Evolutionary conservation across 2,329 filamentous ascomycete genomes (phyloP).

Genomic region (Leptodontidium sp.): DNA sequence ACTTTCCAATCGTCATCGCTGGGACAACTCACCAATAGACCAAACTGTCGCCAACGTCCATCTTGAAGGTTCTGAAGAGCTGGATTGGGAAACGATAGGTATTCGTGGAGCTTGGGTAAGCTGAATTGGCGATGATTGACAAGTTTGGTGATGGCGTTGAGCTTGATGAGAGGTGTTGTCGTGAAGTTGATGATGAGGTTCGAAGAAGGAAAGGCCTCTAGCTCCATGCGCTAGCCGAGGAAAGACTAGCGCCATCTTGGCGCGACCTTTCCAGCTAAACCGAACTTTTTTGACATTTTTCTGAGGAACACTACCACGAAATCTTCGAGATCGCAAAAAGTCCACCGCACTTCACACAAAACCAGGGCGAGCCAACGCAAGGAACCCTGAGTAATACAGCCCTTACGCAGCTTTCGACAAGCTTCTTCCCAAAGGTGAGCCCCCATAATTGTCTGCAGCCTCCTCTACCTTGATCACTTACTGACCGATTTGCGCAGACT

Average conservation of each 20-base stretch:
- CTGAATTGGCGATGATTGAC: constrained; percentile 39
- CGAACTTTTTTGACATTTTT: constrained; percentile 25
- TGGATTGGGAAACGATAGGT: constrained; percentile 28
- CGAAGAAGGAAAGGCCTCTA: constrained; percentile 24
- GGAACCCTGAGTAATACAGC: constrained; percentile 58
- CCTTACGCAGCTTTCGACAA: constrained; percentile 5
- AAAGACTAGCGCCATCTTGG: constrained; percentile 16
- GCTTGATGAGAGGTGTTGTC: constrained; percentile 40
- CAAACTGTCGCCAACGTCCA: constrained; percentile 69
- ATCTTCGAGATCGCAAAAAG: constrained; percentile 22
- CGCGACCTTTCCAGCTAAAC: not conserved
- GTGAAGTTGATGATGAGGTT: constrained; percentile 41
- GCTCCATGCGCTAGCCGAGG: constrained; percentile 3
- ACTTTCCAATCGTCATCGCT: constrained; percentile 35
- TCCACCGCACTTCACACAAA: constrained; percentile 30
- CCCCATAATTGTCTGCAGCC: not conserved
- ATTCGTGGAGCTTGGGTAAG: constrained; percentile 36
- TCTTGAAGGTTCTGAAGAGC: constrained; percentile 58
- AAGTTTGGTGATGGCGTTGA: constrained; percentile 40
- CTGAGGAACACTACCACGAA: constrained; percentile 19
- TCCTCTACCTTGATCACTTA: not conserved
- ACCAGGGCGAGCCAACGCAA: constrained; percentile 68
- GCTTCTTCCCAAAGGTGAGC: constrained; percentile 25
- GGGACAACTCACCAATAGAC: constrained; percentile 70
- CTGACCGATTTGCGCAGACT: constrained; percentile 24